Percentiles rank a stretch among this genome's conserved stretches.
Conservation (phyloP, 176 grass and related monocot genomes). For the Paspalum notatum region DNA sequence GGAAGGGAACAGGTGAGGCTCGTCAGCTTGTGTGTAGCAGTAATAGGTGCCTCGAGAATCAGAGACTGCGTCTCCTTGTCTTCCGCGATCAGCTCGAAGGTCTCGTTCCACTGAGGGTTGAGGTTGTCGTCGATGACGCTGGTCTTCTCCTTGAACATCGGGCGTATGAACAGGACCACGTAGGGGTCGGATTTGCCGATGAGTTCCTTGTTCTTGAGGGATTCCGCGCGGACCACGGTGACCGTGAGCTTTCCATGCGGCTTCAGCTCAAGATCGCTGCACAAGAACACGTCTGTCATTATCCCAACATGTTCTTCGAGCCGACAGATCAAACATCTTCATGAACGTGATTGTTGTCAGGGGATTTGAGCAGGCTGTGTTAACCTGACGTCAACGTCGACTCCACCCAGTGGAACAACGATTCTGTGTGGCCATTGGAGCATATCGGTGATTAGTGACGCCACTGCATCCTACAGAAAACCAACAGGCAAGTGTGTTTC, state of each 20-base stretch:
- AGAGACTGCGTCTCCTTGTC: conserved; percentile 93
- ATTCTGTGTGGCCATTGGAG: conserved; percentile 98
- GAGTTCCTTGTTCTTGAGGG: conserved; percentile 93
- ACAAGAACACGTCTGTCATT: conserved; percentile 28
- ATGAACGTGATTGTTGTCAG: background rate
- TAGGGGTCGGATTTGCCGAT: conserved; percentile 98
- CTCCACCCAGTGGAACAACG: conserved; percentile 85
- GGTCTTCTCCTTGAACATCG: conserved; percentile 97
- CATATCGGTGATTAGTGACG: conserved; percentile 94
- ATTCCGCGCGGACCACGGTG: conserved; percentile 66
- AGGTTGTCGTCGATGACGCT: conserved; percentile 87
- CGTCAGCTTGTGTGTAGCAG: background rate
- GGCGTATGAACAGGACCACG: conserved; percentile 78
- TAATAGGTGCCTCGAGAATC: conserved; percentile 52
- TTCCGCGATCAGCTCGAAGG: conserved; percentile 79
- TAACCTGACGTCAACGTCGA: conserved; percentile 79
- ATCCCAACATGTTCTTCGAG: background rate
- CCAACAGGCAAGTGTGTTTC: background rate
- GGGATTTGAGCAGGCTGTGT: background rate
- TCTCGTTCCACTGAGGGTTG: conserved; percentile 87
- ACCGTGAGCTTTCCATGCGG: conserved; percentile 83
- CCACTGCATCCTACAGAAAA: conserved; percentile 75
- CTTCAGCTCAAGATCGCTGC: conserved; percentile 94
- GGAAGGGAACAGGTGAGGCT: background rate
- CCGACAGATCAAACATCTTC: background rate